Evolutionary conservation across 2,329 filamentous ascomycete species (phyloP).

Genomic region (Coleophoma crateriformis): DNA sequence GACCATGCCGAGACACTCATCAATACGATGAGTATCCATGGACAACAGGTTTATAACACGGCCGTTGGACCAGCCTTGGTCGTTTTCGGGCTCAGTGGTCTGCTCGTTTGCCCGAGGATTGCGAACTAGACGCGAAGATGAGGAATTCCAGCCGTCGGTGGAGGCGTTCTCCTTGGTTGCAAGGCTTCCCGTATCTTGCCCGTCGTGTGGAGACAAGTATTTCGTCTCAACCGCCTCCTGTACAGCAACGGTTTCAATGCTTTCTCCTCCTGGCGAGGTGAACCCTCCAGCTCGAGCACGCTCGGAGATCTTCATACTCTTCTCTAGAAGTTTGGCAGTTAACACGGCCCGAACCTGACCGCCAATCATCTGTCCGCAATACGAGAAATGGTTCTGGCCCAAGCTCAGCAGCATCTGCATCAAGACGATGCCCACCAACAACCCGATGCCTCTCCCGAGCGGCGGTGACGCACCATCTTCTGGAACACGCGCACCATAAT

Average conservation of each 20-base stretch:
- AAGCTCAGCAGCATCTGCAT: conserved; percentile 85
- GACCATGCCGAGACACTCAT: conserved; percentile 82
- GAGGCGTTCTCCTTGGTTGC: conserved; percentile 32
- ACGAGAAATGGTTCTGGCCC: conserved; percentile 86
- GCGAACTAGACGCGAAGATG: no score
- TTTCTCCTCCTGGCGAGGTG: no score
- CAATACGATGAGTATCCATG: conserved; percentile 88
- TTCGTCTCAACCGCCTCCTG: no score
- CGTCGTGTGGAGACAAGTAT: background rate
- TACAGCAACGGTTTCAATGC: no score
- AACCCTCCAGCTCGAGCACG: conserved; percentile 76
- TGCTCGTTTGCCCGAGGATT: conserved; percentile 34
- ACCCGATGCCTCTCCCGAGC: conserved; percentile 71
- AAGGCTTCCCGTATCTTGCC: conserved; percentile 30
- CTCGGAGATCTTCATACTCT: conserved; percentile 83
- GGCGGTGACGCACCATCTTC: conserved; percentile 50
- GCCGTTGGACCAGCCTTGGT: conserved; percentile 81
- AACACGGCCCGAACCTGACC: conserved; percentile 76
- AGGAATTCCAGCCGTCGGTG: no score
- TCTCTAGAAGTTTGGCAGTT: conserved; percentile 85
- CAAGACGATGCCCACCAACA: conserved; percentile 75
- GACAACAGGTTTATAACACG: conserved; percentile 92
- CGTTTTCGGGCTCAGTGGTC: conserved; percentile 27
- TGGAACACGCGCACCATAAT: conserved; percentile 54
- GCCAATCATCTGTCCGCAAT: conserved; percentile 85